Evolutionary conservation across 1,139 yeast genomes (phyloP), one percentile per base, ranked within the genome.

Genomic region (Pichia sp.): DNA sequence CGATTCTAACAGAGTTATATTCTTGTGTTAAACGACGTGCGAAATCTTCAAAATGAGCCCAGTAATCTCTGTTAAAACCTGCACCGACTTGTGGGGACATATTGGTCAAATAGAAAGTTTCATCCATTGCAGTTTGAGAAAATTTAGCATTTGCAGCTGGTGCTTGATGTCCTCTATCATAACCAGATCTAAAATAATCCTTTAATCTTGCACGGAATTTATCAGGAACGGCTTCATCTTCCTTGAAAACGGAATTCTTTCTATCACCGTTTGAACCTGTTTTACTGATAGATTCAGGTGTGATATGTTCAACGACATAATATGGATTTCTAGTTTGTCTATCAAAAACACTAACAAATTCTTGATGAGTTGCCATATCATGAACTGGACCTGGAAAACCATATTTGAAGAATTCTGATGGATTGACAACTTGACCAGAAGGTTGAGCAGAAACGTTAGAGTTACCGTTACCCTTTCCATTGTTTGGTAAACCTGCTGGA

Each of bases 31-130:
- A 73, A 47, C 88, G 73, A 52, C 99, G 76, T 45, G 84, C 82
- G 63, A 93, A 93, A 59, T 87, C 87, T 66, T 93, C 99, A 53
- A 94, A 80, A 66, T 90, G 96, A 1, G 97, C 96, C 99, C 99
- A 93, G 58, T 84, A 90, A 65, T 93, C 98, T 56, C 99, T 76
- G 68, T 93, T 93, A 71, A 93, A 93, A 0, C 99, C 99, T 5
- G 86, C 96, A 7, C 99, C 99, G 2, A 93, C 96, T 66, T 93
- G 99, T 1, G 99, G 99, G 11, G 96, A 80, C 75, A 93, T 93
- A 65, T 93, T 93, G 19, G 96, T 82, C 58, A 94, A 71, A 56
- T 73, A 80, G 59, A 93, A 93, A 0, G 99, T 94, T 66, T 91
- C 96, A 65, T 93, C 85, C 97, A 94, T 91, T 12, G 98, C 98